Evolutionary conservation across 1,284 basidiomycete species (phyloP), one percentile per base, ranked within the genome.

Genomic region (Irpex sp.): DNA sequence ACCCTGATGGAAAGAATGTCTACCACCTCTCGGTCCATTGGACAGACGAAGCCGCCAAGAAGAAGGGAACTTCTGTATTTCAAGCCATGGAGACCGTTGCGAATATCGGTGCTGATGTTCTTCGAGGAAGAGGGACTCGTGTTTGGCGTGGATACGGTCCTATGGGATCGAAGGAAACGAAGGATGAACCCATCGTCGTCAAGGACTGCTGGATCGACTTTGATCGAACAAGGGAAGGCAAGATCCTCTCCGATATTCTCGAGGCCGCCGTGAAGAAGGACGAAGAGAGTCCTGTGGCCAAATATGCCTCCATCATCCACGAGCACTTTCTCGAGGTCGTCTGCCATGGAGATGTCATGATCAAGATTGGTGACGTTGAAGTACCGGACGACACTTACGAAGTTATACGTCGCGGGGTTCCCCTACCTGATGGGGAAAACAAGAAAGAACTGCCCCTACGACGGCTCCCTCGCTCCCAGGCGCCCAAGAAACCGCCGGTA

Each of bases 41-140:
- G 28, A 45, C 12, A 45, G 42, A 45, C 14, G 42, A 18, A 7
- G 42, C 14, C 42, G 42, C 14, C 12, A 16, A 9, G 49, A 33
- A 33, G 28, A 58, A 36, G 58, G 39, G 3, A 37, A 39, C 8
- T 9, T 19, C 48, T 18, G 12, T 19, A 35, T 63, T 57, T 33
- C 47, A 49, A 9, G 60, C 59, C 2, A 16, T 21, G 39, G 8
- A 52, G 16, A 21, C 58, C 4, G 33, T 63, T n/a, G 51, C 62
- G 7, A 45, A 56, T 35, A n/a, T 56, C 10, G 57, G 53, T n/a
- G 28, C 57, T 7, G 14, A 53, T 8, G 16, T 37, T 36, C 12
- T 61, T 6, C 18, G 21, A 9, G 58, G 60, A 21, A 35, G 58
- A 47, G 60, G 60, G 6, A 64, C 63, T 10, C 57, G 63, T 3